phyloP scores from a whole-genome alignment of 129 eudicot genomes.

The Cynara cardunculus region DNA sequence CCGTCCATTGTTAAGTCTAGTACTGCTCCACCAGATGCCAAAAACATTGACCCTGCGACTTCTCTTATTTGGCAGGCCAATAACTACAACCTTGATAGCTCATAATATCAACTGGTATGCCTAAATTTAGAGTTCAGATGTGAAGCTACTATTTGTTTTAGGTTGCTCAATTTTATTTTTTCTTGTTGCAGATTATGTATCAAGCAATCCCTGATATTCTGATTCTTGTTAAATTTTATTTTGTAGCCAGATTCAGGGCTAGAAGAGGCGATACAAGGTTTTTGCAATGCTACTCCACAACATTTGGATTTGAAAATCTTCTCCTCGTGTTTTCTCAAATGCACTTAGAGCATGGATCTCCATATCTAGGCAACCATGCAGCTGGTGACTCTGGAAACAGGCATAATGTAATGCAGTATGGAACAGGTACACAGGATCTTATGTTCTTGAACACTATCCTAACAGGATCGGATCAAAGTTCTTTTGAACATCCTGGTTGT shows the following conservation, averaged over 20 bases:
- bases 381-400: slow-evolving; percentile 14
- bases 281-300: slow-evolving; percentile 25
- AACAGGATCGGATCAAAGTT: slow-evolving; percentile 33
- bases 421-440: slow-evolving; percentile 39
- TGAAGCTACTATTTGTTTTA: slow-evolving; percentile 1
- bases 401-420: slow-evolving; percentile 32
- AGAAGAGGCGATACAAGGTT: slow-evolving; percentile 35
- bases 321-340: slow-evolving; percentile 58
- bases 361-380: no score
- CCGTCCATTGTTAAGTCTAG: slow-evolving; percentile 39
- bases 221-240: neutral
- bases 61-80: slow-evolving; percentile 32
- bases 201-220: no score
- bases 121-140: slow-evolving; percentile 21
- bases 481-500: slow-evolving; percentile 9
- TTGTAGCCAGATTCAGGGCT: slow-evolving; percentile 57
- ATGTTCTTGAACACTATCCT: slow-evolving; percentile 24
- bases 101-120: slow-evolving; percentile 21
- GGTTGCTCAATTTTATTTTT: neutral
- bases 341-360: slow-evolving; percentile 47
- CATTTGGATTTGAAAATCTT: no score
- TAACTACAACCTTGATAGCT: slow-evolving; percentile 20
- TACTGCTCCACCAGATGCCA: slow-evolving; percentile 41
- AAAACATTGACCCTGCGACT: slow-evolving; percentile 19
- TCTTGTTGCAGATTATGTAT: neutral